These are phyloP conservation scores for Penicillium diatomitis DNA, from an alignment of 495 filamentous ascomycete genomes.

Conservation along the genomic window DNA sequence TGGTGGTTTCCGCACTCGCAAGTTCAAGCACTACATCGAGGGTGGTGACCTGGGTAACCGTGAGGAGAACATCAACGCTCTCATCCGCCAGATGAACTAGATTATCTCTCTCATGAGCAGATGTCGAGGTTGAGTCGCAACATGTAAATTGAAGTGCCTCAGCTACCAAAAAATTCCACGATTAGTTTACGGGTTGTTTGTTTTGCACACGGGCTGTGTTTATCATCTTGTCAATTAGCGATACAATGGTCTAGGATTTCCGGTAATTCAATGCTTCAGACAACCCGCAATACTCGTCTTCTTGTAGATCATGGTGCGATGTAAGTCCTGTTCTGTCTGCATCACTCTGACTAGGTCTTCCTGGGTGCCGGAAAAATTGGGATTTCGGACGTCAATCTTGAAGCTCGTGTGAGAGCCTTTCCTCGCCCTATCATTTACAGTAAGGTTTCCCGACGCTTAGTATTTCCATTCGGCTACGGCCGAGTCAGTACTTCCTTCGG, in stretches of 20 bases:
- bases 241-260: constrained; percentile 35
- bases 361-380: too few species aligned
- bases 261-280: constrained; percentile 32
- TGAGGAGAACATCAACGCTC: constrained; percentile 95
- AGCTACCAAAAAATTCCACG: constrained; percentile 12
- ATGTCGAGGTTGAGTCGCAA: not conserved
- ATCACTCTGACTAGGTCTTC: too few species aligned
- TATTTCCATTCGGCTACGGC: too few species aligned
- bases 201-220: constrained; percentile 17
- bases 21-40: constrained; percentile 99
- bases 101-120: constrained; percentile 10
- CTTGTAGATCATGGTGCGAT: too few species aligned
- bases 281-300: constrained; percentile 20
- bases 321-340: too few species aligned
- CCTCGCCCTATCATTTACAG: too few species aligned
- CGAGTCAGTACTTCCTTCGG: too few species aligned
- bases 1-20: constrained; percentile 88
- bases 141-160: constrained; percentile 7
- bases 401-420: too few species aligned
- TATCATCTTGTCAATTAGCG: constrained; percentile 27
- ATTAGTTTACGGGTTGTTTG: constrained; percentile 30
- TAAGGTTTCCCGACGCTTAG: too few species aligned
- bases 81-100: constrained; percentile 99
- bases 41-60: constrained; percentile 97
- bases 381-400: too few species aligned